These are phyloP conservation scores for Sporisorium iseilematis-ciliati DNA, from an alignment of 1,284 basidiomycete genomes.

Conservation along the genomic window DNA sequence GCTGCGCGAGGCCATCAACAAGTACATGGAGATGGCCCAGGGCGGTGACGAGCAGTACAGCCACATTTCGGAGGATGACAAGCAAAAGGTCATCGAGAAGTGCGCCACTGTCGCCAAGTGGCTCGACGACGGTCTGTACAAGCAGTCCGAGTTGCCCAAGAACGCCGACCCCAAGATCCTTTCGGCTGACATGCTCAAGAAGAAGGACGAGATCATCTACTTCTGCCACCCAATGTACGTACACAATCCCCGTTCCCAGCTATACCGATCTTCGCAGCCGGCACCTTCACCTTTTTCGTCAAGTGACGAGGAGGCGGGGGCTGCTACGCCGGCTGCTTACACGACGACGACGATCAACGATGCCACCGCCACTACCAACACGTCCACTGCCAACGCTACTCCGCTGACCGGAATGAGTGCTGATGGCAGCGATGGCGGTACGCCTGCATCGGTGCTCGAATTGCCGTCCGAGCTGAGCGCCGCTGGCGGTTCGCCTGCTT, in stretches of 20 bases:
- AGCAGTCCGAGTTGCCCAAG: slow-evolving; percentile 68
- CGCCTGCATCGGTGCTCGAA: slow-evolving; percentile 10
- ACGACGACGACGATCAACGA: not conserved
- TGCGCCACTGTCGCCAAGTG: slow-evolving; percentile 66
- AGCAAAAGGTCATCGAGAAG: slow-evolving; percentile 69
- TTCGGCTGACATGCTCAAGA: slow-evolving; percentile 64
- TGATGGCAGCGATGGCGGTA: not conserved
- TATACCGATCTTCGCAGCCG: not conserved
- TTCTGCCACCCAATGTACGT: slow-evolving; percentile 63
- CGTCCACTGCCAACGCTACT: slow-evolving; percentile 4
- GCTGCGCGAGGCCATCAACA: slow-evolving; percentile 67
- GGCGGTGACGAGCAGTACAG: slow-evolving; percentile 66
- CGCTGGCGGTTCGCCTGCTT: not conserved
- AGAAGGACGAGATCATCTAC: slow-evolving; percentile 68
- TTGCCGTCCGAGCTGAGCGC: slow-evolving; percentile 20
- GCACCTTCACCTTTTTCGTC: not conserved
- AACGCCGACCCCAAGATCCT: slow-evolving; percentile 68
- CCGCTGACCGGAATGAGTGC: not conserved
- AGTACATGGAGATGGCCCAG: slow-evolving; percentile 64
- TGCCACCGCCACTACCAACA: slow-evolving; percentile 2
- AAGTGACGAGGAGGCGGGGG: too few species aligned
- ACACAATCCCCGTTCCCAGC: slow-evolving; percentile 1
- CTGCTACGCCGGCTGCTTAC: too few species aligned
- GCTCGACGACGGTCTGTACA: slow-evolving; percentile 67
- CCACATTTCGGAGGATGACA: slow-evolving; percentile 68